These are phyloP conservation scores for Cutaneotrichosporon mucoides DNA, from an alignment of 1,284 basidiomycete species.

Conservation along the genomic window DNA sequence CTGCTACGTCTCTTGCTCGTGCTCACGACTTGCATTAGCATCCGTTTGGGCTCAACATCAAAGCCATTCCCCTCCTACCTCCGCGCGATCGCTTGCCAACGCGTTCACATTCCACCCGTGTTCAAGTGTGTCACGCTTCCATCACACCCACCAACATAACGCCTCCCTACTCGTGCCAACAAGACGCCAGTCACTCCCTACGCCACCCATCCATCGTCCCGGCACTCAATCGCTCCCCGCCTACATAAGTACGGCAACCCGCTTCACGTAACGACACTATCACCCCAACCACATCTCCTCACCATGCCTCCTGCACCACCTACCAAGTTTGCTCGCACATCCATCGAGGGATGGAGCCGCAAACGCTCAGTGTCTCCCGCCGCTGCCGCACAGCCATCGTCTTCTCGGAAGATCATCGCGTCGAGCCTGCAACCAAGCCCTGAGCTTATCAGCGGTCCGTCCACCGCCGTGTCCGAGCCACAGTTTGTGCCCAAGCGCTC, in stretches of 20 bases:
- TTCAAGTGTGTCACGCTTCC: constrained; percentile 1
- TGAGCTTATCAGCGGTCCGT: neutral
- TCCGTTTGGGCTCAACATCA: neutral
- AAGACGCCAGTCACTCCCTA: neutral
- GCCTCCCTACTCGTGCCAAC: neutral
- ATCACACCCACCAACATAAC: constrained; percentile 4
- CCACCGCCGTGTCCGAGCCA: neutral
- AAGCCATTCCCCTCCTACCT: neutral
- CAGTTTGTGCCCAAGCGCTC: constrained; percentile 17
- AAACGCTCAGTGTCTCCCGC: constrained; percentile 41
- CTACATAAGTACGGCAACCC: neutral
- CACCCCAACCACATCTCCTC: neutral
- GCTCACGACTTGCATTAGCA: constrained; percentile 6
- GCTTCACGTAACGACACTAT: constrained; percentile 1
- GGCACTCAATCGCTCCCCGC: neutral
- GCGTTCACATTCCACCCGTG: constrained; percentile 8
- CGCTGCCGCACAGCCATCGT: constrained; percentile 15
- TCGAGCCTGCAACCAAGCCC: constrained; percentile 2
- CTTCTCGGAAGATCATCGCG: constrained; percentile 16
- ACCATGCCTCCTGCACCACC: constrained; percentile 42
- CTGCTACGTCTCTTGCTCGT: neutral
- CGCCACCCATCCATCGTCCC: neutral
- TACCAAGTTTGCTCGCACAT: constrained; percentile 38
- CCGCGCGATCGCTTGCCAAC: too few species aligned
- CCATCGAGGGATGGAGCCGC: constrained; percentile 39